Evolutionary conservation across 768 basidiomycete species (phyloP), one percentile per base, ranked within the genome.

Genomic region (Saitozyma sp.): DNA sequence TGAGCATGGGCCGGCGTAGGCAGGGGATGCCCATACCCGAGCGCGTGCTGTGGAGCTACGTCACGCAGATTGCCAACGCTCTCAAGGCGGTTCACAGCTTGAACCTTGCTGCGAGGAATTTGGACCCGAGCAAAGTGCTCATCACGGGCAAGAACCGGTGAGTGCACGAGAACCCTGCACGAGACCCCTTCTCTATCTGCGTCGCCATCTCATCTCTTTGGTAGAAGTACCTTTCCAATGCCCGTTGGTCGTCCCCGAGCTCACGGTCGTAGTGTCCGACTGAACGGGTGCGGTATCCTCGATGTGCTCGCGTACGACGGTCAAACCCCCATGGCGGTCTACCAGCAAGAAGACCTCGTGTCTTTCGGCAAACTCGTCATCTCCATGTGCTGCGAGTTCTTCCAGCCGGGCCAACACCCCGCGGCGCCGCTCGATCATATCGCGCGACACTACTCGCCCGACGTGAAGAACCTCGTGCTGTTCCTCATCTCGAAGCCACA

Each of bases 61-160:
- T 96, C 53, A 84, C 92, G 19, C 96, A 99, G 78, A 86, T 97
- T 59, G 87, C 89, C 6, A 88, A 85, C 64, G 94, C 91, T 0
- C 86, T 98, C 78, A 92, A 89, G 79, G 86, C 85, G 50, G 87
- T 90, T 0, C 96, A 99, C 74, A 88, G 88, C 54, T 84, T 84
- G 3, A 90, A 90, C 0, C 81, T 91, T 55, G 90, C 93, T 0
- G 84, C 92, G 46, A 84, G 92, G 46, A 86, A 87, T 80, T 80
- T 98, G 19, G 96, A 98, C 64, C 84, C 86, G 9, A 89, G 88
- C 20, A 96, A 96, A 81, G 85, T 99, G 49, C 73, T 99, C 54
- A 79, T 95, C 39, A 94, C 92, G 1, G 89, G 91, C 16, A 88
- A 90, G 82, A 95, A 97, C 80, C 85, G 92, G 89, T 89, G 62